A percentile compares a stretch with the other conserved stretches of the same genome.
Evolutionary conservation across 1,284 basidiomycete genomes (phyloP).

Genomic region (Peniophora sp.): DNA sequence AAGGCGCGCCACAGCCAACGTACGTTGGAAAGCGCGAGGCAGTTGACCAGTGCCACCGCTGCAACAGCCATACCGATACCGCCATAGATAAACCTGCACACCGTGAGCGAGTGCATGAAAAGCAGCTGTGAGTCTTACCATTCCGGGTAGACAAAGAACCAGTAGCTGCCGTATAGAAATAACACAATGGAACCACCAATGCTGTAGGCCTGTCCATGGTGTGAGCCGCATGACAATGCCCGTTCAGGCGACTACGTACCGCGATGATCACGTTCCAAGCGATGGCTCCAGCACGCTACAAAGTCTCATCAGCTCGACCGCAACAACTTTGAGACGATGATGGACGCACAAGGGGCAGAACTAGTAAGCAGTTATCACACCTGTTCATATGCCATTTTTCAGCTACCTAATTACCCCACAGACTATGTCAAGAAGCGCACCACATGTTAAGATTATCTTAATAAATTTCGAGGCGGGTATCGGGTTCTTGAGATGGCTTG

Average conservation of each 20-base stretch:
- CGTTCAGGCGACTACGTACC: constrained; percentile 24
- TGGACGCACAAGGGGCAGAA: constrained; percentile 54
- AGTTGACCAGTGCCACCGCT: constrained; percentile 46
- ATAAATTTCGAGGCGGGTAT: neutral
- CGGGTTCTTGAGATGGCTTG: neutral
- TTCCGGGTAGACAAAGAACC: constrained; percentile 68
- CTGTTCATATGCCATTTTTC: constrained; percentile 21
- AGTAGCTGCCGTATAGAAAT: constrained; percentile 54
- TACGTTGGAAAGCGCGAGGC: constrained; percentile 64
- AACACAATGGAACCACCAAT: constrained; percentile 63
- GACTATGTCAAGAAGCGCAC: constrained; percentile 8
- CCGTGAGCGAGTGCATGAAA: neutral
- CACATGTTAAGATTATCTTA: constrained; percentile 10
- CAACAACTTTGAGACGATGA: neutral
- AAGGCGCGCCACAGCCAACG: constrained; percentile 9
- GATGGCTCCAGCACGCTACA: constrained; percentile 64
- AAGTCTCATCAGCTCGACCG: neutral
- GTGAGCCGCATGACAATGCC: constrained; percentile 7
- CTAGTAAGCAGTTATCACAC: constrained; percentile 68
- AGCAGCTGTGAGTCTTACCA: constrained; percentile 33
- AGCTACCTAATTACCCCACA: neutral
- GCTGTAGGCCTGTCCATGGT: constrained; percentile 47
- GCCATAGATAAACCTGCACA: constrained; percentile 63
- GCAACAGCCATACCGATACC: constrained; percentile 59
- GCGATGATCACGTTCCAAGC: constrained; percentile 63